These are phyloP conservation scores for Eucalyptus curtisii DNA, from an alignment of 345 rosid genomes.

Conservation along the genomic window DNA sequence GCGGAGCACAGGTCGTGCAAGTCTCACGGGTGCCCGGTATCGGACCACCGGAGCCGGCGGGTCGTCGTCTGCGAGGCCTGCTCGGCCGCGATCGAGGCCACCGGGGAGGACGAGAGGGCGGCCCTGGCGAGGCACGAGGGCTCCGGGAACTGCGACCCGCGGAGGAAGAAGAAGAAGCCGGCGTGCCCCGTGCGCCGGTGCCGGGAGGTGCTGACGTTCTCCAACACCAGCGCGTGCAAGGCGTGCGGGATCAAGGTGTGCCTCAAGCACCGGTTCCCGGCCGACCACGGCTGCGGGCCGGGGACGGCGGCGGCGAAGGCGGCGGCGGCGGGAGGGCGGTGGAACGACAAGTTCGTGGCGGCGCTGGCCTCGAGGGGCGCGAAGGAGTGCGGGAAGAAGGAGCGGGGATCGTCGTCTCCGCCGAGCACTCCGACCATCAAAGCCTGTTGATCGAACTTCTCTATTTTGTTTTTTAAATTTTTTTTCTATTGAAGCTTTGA, in stretches of 20 bases:
- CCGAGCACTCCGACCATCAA: conserved; percentile 12
- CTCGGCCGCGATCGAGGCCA: conserved; percentile 50
- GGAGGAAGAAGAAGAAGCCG: conserved; percentile 45
- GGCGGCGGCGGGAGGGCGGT: not conserved
- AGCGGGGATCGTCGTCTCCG: conserved; percentile 3
- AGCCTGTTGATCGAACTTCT: conserved; percentile 6
- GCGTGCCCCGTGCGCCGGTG: conserved; percentile 57
- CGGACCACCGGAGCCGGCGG: conserved; percentile 46
- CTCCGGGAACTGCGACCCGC: conserved; percentile 54
- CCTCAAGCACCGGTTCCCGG: conserved; percentile 66
- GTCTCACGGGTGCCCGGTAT: conserved; percentile 58
- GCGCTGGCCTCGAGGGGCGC: conserved; percentile 38
- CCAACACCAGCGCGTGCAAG: conserved; percentile 62
- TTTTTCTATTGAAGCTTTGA: not conserved
- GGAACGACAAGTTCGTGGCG: conserved; percentile 47
- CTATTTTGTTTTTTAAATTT: not conserved
- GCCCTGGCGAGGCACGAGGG: conserved; percentile 40
- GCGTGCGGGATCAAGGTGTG: conserved; percentile 60
- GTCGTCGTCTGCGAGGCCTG: conserved; percentile 66
- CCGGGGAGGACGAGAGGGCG: conserved; percentile 32
- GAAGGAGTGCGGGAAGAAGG: conserved; percentile 29
- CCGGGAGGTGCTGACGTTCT: conserved; percentile 49
- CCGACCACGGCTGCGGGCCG: conserved; percentile 48
- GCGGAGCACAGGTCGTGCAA: conserved; percentile 57
- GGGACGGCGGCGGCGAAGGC: not conserved